Conservation (phyloP, 2,329 filamentous ascomycete genomes). For the Cladosporium cucumerinum region DNA sequence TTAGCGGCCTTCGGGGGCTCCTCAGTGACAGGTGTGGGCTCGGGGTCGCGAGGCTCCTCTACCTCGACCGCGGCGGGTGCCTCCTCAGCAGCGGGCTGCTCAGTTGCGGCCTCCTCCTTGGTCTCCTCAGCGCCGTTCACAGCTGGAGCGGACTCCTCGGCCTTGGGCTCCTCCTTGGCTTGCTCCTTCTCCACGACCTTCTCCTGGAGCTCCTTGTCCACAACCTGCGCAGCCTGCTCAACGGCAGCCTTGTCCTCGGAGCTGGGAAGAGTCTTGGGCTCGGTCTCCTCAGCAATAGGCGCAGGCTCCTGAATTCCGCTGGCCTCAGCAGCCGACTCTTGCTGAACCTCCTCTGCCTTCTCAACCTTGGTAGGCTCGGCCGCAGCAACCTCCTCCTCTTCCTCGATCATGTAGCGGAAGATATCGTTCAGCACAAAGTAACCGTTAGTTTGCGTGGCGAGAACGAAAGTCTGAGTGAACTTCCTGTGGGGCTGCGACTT, state of each 20-base stretch:
- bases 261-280: conserved; percentile 30
- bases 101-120: conserved; percentile 31
- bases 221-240: conserved; percentile 46
- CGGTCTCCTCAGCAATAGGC: conserved; percentile 35
- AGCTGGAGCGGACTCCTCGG: conserved; percentile 28
- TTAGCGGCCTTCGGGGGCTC: conserved; percentile 32
- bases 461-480: conserved; percentile 96
- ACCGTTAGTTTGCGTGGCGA: conserved; percentile 91
- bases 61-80: conserved; percentile 38
- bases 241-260: conserved; percentile 37
- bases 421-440: conserved; percentile 99
- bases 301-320: conserved; percentile 42
- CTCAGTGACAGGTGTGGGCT: conserved; percentile 51
- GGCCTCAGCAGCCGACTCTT: conserved; percentile 28
- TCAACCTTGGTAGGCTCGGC: conserved; percentile 35
- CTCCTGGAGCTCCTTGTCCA: conserved; percentile 76
- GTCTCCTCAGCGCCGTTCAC: conserved; percentile 41
- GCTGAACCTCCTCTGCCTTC: conserved; percentile 23
- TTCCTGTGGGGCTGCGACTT: conserved; percentile 87
- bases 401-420: conserved; percentile 86
- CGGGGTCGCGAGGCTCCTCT: conserved; percentile 62
- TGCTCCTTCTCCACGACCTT: conserved; percentile 40
- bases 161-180: conserved; percentile 16
- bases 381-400: conserved; percentile 63
- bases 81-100: conserved; percentile 28